These are phyloP conservation scores for Astrephomene gubernaculifera DNA, from an alignment of 139 green algal genomes.

Conservation along the genomic window DNA sequence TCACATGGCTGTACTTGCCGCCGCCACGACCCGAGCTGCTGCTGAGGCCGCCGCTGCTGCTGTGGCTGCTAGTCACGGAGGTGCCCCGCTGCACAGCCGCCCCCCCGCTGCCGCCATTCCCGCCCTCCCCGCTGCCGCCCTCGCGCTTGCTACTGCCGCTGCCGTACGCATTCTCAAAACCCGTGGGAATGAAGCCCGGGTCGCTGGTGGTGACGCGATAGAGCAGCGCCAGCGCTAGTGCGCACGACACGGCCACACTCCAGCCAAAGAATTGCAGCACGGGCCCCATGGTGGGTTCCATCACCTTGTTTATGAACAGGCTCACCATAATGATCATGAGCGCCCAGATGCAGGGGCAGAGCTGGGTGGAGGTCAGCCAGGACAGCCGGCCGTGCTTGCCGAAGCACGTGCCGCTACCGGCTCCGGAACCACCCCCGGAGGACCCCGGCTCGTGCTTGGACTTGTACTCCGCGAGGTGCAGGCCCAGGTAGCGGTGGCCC, in stretches of 20 bases:
- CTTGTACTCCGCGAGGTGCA: slow-evolving; percentile 72
- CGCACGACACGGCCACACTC: slow-evolving; percentile 29
- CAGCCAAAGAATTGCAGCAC: slow-evolving; percentile 36
- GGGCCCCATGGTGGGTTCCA: slow-evolving; percentile 16
- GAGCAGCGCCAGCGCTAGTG: slow-evolving; percentile 73
- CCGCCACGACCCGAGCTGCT: neutral
- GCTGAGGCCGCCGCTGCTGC: neutral
- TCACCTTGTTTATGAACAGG: slow-evolving; percentile 75
- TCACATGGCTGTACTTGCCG: slow-evolving; percentile 3
- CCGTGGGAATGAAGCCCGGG: slow-evolving; percentile 81
- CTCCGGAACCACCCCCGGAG: too few relatives aligned
- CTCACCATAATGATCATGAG: slow-evolving; percentile 78
- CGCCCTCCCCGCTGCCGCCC: neutral
- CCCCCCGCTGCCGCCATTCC: neutral
- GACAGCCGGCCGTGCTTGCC: slow-evolving; percentile 63
- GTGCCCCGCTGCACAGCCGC: neutral
- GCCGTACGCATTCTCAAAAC: slow-evolving; percentile 55
- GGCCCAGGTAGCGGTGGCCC: slow-evolving; percentile 88
- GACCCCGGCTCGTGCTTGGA: slow-evolving; percentile 45
- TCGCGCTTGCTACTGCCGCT: slow-evolving; percentile 37
- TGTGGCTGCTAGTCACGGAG: neutral
- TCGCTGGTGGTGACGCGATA: slow-evolving; percentile 84
- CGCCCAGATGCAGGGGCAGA: slow-evolving; percentile 86
- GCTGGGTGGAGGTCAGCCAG: slow-evolving; percentile 76
- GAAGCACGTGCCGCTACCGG: slow-evolving; percentile 52